Conservation (phyloP, 345 rosid genomes). For the Raphanus raphanistrum region DNA sequence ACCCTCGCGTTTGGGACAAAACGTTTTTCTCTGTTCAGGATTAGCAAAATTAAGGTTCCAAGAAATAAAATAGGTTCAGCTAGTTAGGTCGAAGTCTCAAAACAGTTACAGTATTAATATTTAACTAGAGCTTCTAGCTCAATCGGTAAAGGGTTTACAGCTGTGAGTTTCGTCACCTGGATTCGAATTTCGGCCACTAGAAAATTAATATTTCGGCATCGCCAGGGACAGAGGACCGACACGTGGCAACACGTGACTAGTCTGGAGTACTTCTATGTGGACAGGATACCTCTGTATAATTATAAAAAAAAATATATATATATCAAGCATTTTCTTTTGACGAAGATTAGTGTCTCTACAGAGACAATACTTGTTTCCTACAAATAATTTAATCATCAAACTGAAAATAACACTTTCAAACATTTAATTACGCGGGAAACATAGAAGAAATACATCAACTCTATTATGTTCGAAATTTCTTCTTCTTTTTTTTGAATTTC, state of each 20-base stretch:
- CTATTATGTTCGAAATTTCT: background rate
- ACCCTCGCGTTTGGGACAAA: background rate
- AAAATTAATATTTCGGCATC: too few species aligned
- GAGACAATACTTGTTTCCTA: background rate
- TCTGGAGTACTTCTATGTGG: too few species aligned
- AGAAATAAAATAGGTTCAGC: background rate
- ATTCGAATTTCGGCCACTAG: too few species aligned
- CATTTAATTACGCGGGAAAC: background rate
- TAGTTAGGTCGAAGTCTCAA: background rate
- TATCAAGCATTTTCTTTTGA: background rate
- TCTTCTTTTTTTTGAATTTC: too few species aligned
- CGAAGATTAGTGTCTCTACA: background rate
- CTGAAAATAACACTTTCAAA: background rate
- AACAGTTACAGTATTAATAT: background rate
- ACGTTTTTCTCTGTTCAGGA: background rate
- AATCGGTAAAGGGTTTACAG: too few species aligned
- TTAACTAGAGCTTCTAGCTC: too few species aligned
- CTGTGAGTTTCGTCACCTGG: too few species aligned
- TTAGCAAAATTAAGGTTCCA: background rate
- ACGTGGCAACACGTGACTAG: too few species aligned
- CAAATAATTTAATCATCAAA: conserved; percentile 1
- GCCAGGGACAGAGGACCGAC: too few species aligned
- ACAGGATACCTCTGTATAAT: too few species aligned
- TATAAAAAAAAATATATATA: background rate
- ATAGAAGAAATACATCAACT: background rate